A percentile compares a stretch with the other conserved stretches of the same genome.
phyloP scores from a whole-genome alignment of 2,329 filamentous ascomycete genomes.

The Aspergillus unguis region DNA sequence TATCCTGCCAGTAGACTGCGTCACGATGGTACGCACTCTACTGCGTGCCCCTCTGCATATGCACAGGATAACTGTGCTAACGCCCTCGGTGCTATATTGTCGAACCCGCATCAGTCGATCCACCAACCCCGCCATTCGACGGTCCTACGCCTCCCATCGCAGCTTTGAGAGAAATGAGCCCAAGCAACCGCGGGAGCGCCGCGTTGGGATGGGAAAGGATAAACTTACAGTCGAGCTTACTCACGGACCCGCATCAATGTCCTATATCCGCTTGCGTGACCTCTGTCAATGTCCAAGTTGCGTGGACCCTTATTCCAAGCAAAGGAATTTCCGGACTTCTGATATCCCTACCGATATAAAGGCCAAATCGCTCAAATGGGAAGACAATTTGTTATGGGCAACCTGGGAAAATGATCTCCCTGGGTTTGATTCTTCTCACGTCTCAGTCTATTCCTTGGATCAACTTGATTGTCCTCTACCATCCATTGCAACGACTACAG shows the following conservation, averaged over 20 bases:
- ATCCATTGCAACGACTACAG: neutral
- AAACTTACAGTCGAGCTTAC: neutral
- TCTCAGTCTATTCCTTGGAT: conserved; percentile 31
- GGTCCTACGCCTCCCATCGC: neutral
- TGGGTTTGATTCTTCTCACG: conserved; percentile 41
- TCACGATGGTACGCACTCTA: conserved; percentile 12
- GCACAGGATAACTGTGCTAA: conserved; percentile 4
- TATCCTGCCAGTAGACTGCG: neutral
- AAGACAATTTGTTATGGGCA: conserved; percentile 50
- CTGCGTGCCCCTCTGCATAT: conserved; percentile 11
- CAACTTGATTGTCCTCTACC: conserved; percentile 10
- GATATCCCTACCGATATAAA: conserved; percentile 58
- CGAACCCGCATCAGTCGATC: neutral
- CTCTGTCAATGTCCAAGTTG: conserved; percentile 54
- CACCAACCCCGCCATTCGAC: neutral
- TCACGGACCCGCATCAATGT: neutral
- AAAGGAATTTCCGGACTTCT: conserved; percentile 61
- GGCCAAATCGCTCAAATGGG: conserved; percentile 34
- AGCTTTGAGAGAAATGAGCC: neutral
- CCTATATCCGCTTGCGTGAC: conserved; percentile 48
- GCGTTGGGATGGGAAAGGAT: neutral
- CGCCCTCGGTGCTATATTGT: conserved; percentile 5
- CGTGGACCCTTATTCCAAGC: conserved; percentile 57
- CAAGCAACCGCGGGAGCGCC: neutral
- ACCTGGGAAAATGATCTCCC: conserved; percentile 60